Base-by-base conservation (phyloP, 1,284 basidiomycete genomes). In the Rhizoctonia solani region DNA sequence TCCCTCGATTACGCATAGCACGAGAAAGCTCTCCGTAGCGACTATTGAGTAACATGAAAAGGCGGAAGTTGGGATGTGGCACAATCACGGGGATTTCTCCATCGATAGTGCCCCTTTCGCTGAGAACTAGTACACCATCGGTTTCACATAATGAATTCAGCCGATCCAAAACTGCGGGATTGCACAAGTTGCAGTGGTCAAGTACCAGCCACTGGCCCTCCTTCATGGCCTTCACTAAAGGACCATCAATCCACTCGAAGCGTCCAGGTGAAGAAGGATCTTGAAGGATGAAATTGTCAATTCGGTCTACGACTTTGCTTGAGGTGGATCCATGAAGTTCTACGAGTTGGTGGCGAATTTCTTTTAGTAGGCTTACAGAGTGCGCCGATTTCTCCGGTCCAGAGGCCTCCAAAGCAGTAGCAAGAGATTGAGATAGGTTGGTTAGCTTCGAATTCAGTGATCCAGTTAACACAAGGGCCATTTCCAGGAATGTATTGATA, bases 1-100 rank as follows among this genome's bases (percentile, higher is more conserved):
- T 82, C 37, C 96, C 97, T 71, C 97, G 88, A 76, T 99, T 99
- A 44, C 97, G 87, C 97, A 99, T 99, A 0, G 97, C 97, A 41
- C 97, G 84, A 5, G 96, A 98, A 9, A 99, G 81, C 78, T 99
- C 97, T 54, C 97, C 98, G 71, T 90, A 84, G 69, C 88, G 86
- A 21, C 94, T 90, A 74, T 99, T 93, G 67, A 97, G 87, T 3
- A 89, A 87, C 94, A 99, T 97, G 78, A 99, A 92, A 8, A 99
- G 81, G 34, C 95, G 85, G 80, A 99, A 99, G 73, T 89, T 81
- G 1, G 89, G 84, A 76, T 99, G 95, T 0, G 97, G 95, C 27
- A 77, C 82, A 69, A 99, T 79, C 54, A 88, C 78, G 72, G 92
- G 87, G 0, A 95, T 86, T 42, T 83, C 79, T 34, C 92, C 92